Percentiles rank a stretch among this genome's conserved stretches.
Conservation (phyloP, 164 flowering plant species). For the Kalanchoe fedtschenkoi region DNA sequence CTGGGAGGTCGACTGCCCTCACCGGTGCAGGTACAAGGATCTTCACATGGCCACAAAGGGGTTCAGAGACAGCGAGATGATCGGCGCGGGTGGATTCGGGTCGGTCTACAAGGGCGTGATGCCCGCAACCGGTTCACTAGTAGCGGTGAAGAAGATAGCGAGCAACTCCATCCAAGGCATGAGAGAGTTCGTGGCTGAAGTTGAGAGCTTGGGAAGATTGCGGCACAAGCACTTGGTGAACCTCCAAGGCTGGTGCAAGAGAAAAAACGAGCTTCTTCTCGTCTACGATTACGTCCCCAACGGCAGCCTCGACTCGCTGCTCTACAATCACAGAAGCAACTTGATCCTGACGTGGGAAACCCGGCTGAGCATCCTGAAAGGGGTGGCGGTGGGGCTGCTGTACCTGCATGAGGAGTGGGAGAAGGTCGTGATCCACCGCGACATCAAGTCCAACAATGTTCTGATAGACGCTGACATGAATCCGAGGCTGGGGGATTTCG, state of each 20-base stretch:
- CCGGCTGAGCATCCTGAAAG: conserved; percentile 36
- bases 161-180: conserved; percentile 72
- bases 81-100: conserved; percentile 74
- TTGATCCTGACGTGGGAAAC: conserved; percentile 32
- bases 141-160: conserved; percentile 67
- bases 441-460: conserved; percentile 66
- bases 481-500: conserved; percentile 69
- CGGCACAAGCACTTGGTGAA: conserved; percentile 3
- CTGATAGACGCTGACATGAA: conserved; percentile 52
- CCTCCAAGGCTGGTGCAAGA: conserved; percentile 8
- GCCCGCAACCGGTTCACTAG: conserved; percentile 18
- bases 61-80: conserved; percentile 30
- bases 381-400: conserved; percentile 56
- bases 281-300: conserved; percentile 6
- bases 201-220: conserved; percentile 5
- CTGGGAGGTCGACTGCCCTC: conserved; percentile 71
- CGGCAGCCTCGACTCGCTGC: conserved; percentile 29
- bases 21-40: conserved; percentile 46
- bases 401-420: conserved; percentile 76
- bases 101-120: conserved; percentile 50
- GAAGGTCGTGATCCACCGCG: conserved; percentile 66
- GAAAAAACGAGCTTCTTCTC: not conserved
- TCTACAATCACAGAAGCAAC: conserved; percentile 37
- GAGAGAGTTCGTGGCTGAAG: conserved; percentile 71
- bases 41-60: conserved; percentile 43